Evolutionary conservation across 164 flowering plant genomes (phyloP), one percentile per base, ranked within the genome.

Genomic region (Tetracentron sinense): DNA sequence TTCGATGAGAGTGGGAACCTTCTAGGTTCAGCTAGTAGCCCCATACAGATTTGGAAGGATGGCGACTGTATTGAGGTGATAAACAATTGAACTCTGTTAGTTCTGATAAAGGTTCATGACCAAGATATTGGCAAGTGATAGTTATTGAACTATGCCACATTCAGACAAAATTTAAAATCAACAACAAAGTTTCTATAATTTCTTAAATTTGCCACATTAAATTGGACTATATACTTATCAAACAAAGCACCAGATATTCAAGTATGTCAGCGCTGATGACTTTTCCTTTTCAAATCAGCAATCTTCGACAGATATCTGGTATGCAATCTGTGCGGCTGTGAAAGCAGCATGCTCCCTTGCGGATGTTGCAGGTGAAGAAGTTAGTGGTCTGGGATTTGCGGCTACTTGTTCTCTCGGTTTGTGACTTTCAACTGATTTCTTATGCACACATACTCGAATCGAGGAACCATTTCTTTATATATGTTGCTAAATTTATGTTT

Each of bases 241-340:
- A 38, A 38, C 44, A 38, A 38, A 8, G 44, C 11, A 8, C 14
- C 44, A 38, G 14, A 10, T 38, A 16, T 38, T 16, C 14, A 38
- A 2, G 14, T 38, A 38, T 1, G 14, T 16, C 44, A 38, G 15
- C 44, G 14, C 44, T 38, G 44, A 38, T 38, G 8, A 10, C 44
- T 38, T 38, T 19, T 31, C 23, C 11, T 38, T 57, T 71, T 42
- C 28, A 30, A 59, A 63, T 31, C 84, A 94, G 99, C 97, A 94
- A 91, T 94, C 99, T 49, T 91, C 99, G 17, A 94, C 99, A n/a
- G 99, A 94, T 79, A 91, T 94, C 52, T 94, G 99, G 97, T 96
- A 73, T 84, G 92, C 99, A 25, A 72, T 89, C 62, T 91, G 97
- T 79, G 78, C 96, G 1, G 93, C 99, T 51, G 99, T 92, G 51